These are phyloP conservation scores for Albatrellus ellisii DNA, from an alignment of 768 basidiomycete species.

Conservation along the genomic window DNA sequence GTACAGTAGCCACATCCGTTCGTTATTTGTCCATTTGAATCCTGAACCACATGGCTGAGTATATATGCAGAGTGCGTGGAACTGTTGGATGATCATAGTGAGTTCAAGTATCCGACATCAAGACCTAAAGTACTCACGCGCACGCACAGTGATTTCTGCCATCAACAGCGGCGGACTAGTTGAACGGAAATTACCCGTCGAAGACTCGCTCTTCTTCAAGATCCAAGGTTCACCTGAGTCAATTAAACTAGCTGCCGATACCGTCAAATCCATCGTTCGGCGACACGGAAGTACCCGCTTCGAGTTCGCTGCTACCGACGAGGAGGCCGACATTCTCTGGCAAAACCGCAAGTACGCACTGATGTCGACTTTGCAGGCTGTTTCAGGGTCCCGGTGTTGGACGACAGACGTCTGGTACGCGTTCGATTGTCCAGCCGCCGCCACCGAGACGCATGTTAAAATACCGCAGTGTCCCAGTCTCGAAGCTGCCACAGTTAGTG, in stretches of 20 bases:
- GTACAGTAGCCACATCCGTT: slow-evolving; percentile 63
- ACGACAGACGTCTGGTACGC: slow-evolving; percentile 93
- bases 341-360: slow-evolving; percentile 78
- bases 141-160: slow-evolving; percentile 53
- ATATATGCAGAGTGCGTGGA: slow-evolving; percentile 64
- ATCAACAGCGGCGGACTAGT: slow-evolving; percentile 56
- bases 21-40: slow-evolving; percentile 17
- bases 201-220: slow-evolving; percentile 85
- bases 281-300: slow-evolving; percentile 51
- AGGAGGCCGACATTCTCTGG: slow-evolving; percentile 72
- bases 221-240: slow-evolving; percentile 63
- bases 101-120: slow-evolving; percentile 12
- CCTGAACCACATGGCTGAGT: slow-evolving; percentile 3
- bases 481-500: slow-evolving; percentile 22
- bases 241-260: slow-evolving; percentile 42
- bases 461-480: slow-evolving; percentile 23
- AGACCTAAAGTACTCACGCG: neutral
- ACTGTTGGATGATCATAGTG: slow-evolving; percentile 66
- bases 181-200: slow-evolving; percentile 47
- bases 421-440: too few relatives aligned
- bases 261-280: slow-evolving; percentile 47
- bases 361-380: slow-evolving; percentile 50
- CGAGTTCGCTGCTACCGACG: slow-evolving; percentile 57
- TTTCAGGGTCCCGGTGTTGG: slow-evolving; percentile 61
- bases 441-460: too few relatives aligned